Percentiles rank a stretch among this genome's conserved stretches.
These are phyloP conservation scores for Inosperma sp. DNA, from an alignment of 768 basidiomycete genomes.

Conservation along the genomic window DNA sequence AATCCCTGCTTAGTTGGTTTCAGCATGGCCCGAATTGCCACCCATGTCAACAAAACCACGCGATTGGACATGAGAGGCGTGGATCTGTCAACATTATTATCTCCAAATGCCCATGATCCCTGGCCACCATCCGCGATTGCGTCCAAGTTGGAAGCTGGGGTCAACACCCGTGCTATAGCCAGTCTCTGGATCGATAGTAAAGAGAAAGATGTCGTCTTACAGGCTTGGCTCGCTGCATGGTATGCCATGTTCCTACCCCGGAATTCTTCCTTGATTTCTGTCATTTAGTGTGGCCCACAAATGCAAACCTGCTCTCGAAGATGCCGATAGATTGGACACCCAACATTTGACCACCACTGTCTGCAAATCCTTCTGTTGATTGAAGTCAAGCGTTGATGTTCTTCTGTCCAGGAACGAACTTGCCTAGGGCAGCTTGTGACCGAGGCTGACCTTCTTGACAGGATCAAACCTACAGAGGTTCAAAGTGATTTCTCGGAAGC, in stretches of 20 bases:
- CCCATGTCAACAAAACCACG: slow-evolving; percentile 27
- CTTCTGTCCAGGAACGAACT: slow-evolving; percentile 24
- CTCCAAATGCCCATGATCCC: background rate
- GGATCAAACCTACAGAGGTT: slow-evolving; percentile 28
- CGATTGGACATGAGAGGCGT: slow-evolving; percentile 30
- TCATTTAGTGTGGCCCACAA: slow-evolving; percentile 23
- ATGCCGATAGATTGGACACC: slow-evolving; percentile 21
- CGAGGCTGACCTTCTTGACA: slow-evolving; percentile 32
- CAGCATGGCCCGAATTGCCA: slow-evolving; percentile 31
- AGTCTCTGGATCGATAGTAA: slow-evolving; percentile 28
- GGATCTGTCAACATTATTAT: slow-evolving; percentile 34
- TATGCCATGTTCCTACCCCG: slow-evolving; percentile 12
- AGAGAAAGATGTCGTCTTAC: slow-evolving; percentile 28
- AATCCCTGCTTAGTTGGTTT: slow-evolving; percentile 30
- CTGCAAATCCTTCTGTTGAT: slow-evolving; percentile 7
- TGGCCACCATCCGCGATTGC: slow-evolving; percentile 26
- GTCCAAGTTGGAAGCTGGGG: slow-evolving; percentile 11
- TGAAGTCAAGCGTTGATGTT: background rate
- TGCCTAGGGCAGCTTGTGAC: slow-evolving; percentile 25
- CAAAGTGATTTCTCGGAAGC: slow-evolving; percentile 32
- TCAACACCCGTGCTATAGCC: slow-evolving; percentile 16
- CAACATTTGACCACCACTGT: slow-evolving; percentile 19
- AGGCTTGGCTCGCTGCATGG: slow-evolving; percentile 38
- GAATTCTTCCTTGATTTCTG: background rate
- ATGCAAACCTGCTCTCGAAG: slow-evolving; percentile 4